phyloP scores from a whole-genome alignment of 1,284 basidiomycete species.

The Tylopilus orsonianus region DNA sequence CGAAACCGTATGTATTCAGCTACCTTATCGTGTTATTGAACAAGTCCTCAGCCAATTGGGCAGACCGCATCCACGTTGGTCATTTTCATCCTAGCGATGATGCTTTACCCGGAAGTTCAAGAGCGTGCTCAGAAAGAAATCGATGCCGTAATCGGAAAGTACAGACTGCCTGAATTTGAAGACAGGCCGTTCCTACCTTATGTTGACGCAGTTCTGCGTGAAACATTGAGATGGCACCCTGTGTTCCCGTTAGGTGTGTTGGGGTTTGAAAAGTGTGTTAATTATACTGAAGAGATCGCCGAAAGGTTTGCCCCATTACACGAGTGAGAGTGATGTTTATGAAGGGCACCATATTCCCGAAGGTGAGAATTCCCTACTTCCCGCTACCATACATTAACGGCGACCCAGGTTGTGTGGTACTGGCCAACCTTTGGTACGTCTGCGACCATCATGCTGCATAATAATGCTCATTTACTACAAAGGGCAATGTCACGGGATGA shows the following conservation, averaged over 20 bases:
- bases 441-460: not conserved
- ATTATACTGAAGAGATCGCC: not conserved
- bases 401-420: slow-evolving; percentile 30
- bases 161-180: slow-evolving; percentile 41
- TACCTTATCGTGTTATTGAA: not conserved
- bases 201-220: slow-evolving; percentile 40
- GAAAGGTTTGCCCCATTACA: slow-evolving; percentile 31
- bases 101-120: slow-evolving; percentile 39
- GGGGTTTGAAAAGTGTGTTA: not conserved
- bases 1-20: slow-evolving; percentile 25
- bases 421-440: slow-evolving; percentile 32
- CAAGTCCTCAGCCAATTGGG: slow-evolving; percentile 3
- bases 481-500: slow-evolving; percentile 36
- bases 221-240: slow-evolving; percentile 39
- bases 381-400: slow-evolving; percentile 11
- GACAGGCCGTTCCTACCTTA: slow-evolving; percentile 43
- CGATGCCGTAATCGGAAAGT: slow-evolving; percentile 38
- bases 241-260: slow-evolving; percentile 32
- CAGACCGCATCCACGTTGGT: slow-evolving; percentile 34
- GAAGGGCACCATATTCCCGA: slow-evolving; percentile 28
- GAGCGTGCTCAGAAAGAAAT: slow-evolving; percentile 42
- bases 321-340: slow-evolving; percentile 28
- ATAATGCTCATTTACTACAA: slow-evolving; percentile 9
- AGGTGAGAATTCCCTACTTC: slow-evolving; percentile 13
- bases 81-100: slow-evolving; percentile 41